Evolutionary conservation across 768 basidiomycete genomes (phyloP), one percentile per base, ranked within the genome.

Genomic region (Bullera alba): DNA sequence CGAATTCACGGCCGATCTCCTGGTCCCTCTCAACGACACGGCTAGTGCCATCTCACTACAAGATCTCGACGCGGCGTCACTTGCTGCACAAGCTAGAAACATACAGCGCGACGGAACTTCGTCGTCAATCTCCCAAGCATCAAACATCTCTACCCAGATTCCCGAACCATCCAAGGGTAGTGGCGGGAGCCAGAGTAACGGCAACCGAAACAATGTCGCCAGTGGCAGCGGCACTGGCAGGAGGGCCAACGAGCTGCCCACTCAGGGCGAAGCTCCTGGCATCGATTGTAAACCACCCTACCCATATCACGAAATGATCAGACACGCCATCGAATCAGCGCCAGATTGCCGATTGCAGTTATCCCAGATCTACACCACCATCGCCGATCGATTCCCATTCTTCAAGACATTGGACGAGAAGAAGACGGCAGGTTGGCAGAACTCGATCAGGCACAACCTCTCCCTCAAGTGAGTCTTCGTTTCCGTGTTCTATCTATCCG

Each of bases 401-500:
- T 67, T 67, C 57, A 58, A 58, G 48, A 61, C 52, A 0, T 28
- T 67, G 37, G 65, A 67, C 42, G 60, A 63, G 46, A 56, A 63
- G 47, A 67, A 67, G 57, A 67, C 65, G 30, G 62, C 59, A 4
- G 70, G 67, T 15, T 71, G 70, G 70, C 70, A 71, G 68, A 74
- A 74, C 45, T 65, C 61, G 48, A 74, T 74, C 46, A 60, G 73
- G 25, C 73, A 74, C 55, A 74, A 72, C 54, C 58, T 74, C 17
- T 66, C 63, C 56, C 48, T 74, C 25, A 74, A 74, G 65, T 61
- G 56, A 55, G 60, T 49, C 0, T 3, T 45, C 32, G 26, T 16
- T 35, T 23, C 42, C 17, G 53, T 56, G 23, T 53, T 56, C 51
- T 61, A 58, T n/a, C n/a, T n/a, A n/a, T n/a, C n/a, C n/a, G n/a